Evolutionary conservation across 768 basidiomycete genomes (phyloP).

Genomic region (Serendipita sp.): DNA sequence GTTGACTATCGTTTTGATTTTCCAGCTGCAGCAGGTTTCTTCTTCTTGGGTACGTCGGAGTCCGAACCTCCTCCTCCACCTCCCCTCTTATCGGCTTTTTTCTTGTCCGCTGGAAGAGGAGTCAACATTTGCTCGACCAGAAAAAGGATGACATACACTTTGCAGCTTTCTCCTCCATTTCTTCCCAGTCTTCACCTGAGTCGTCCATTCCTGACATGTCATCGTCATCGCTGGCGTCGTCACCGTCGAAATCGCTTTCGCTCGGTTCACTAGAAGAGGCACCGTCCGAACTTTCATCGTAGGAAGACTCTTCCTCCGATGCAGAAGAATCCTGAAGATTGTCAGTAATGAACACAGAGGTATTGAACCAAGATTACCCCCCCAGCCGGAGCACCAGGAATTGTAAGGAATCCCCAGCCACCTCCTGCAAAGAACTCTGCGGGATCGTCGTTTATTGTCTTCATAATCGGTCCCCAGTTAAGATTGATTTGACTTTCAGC

Average conservation of each 20-base stretch:
- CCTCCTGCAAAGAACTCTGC: slow-evolving; percentile 90
- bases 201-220: slow-evolving; percentile 51
- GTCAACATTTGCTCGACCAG: background rate
- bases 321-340: slow-evolving; percentile 6
- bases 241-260: slow-evolving; percentile 38
- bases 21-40: slow-evolving; percentile 13
- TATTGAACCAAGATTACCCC: slow-evolving; percentile 34
- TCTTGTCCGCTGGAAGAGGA: slow-evolving; percentile 29
- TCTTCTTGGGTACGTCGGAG: slow-evolving; percentile 24
- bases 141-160: slow-evolving; percentile 36
- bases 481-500: slow-evolving; percentile 93
- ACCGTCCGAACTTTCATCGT: slow-evolving; percentile 45
- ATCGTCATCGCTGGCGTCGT: slow-evolving; percentile 41
- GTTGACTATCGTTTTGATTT: background rate
- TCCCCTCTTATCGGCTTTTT: slow-evolving; percentile 21
- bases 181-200: slow-evolving; percentile 89
- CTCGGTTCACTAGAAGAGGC: slow-evolving; percentile 51
- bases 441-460: slow-evolving; percentile 91
- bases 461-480: slow-evolving; percentile 98
- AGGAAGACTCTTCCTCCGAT: slow-evolving; percentile 23
- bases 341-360: background rate
- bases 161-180: slow-evolving; percentile 80
- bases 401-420: slow-evolving; percentile 88
- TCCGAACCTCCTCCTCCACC: slow-evolving; percentile 20
- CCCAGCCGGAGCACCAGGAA: slow-evolving; percentile 37